Conservation (phyloP, 345 rosid genomes). For the Euphorbia peplus region DNA sequence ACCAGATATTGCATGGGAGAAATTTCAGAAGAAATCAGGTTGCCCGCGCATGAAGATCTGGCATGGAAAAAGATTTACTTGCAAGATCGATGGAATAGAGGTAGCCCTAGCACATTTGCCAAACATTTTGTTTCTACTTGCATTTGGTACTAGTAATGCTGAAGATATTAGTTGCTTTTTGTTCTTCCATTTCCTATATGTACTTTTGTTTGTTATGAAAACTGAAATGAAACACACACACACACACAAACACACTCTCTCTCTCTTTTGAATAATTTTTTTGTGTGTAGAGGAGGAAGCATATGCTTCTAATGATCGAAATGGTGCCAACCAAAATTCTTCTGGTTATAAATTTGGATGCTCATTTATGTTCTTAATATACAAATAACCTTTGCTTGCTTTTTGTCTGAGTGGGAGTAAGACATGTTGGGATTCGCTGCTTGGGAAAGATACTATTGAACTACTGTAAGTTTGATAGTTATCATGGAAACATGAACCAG, state of each 20-base stretch:
- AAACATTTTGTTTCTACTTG: background rate
- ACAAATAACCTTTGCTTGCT: background rate
- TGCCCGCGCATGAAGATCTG: slow-evolving; percentile 48
- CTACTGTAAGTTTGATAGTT: background rate
- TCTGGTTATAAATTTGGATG: background rate
- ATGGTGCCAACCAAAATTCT: background rate
- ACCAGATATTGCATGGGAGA: slow-evolving; percentile 78
- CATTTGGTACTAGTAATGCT: background rate
- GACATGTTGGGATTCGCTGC: background rate
- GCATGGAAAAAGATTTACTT: slow-evolving; percentile 76
- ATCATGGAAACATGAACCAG: background rate
- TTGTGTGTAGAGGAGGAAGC: background rate
- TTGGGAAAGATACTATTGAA: background rate
- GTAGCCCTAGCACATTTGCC: slow-evolving; percentile 32
- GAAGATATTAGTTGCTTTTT: background rate
- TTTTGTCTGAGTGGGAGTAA: background rate
- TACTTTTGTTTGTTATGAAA: background rate
- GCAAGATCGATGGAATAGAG: slow-evolving; percentile 76
- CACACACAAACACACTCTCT: background rate
- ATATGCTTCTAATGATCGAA: background rate
- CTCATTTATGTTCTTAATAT: background rate
- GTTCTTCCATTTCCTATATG: background rate
- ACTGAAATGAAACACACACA: slow-evolving; percentile 10
- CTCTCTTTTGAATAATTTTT: background rate
- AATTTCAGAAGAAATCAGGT: slow-evolving; percentile 69